A percentile compares a stretch with the other conserved stretches of the same genome.
phyloP scores from a whole-genome alignment of 108 stramenopile species.

The Cylindrotheca closterium region DNA sequence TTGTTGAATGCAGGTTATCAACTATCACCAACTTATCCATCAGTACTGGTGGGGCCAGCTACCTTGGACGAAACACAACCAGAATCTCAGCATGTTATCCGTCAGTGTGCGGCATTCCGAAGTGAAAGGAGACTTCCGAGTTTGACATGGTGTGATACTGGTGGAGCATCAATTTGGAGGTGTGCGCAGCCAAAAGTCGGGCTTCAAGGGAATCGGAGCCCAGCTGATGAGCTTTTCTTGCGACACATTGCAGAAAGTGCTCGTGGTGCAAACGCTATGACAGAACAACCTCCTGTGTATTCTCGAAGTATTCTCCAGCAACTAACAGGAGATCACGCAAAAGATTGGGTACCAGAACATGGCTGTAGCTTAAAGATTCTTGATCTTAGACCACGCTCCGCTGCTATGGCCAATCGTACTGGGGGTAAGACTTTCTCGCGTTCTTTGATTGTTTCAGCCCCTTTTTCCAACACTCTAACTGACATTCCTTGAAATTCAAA shows the following conservation, averaged over 20 bases:
- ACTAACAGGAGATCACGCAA: conserved; percentile 34
- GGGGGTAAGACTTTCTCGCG: conserved; percentile 30
- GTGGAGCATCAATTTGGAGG: conserved; percentile 91
- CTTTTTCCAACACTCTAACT: neutral
- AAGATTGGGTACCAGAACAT: conserved; percentile 33
- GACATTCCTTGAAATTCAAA: conserved; percentile 1
- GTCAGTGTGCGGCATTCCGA: conserved; percentile 83
- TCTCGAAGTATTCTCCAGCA: conserved; percentile 33
- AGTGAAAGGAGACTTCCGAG: conserved; percentile 86
- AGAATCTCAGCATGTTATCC: conserved; percentile 52
- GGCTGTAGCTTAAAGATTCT: conserved; percentile 78
- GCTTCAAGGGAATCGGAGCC: conserved; percentile 84
- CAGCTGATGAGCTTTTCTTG: conserved; percentile 83
- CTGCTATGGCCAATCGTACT: conserved; percentile 89
- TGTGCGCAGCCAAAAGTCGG: conserved; percentile 97
- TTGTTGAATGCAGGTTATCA: conserved; percentile 70
- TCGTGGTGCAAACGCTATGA: conserved; percentile 54
- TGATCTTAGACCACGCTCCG: conserved; percentile 83
- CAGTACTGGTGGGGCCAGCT: conserved; percentile 83
- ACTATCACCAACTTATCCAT: conserved; percentile 87
- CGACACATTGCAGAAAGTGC: conserved; percentile 74
- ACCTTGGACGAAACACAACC: conserved; percentile 53
- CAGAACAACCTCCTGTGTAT: conserved; percentile 25
- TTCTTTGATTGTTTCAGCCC: neutral
- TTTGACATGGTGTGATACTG: conserved; percentile 84